Evolutionary conservation across 192 early-diverging fungal species (phyloP).

Genomic region (Umbelopsis isabellina): DNA sequence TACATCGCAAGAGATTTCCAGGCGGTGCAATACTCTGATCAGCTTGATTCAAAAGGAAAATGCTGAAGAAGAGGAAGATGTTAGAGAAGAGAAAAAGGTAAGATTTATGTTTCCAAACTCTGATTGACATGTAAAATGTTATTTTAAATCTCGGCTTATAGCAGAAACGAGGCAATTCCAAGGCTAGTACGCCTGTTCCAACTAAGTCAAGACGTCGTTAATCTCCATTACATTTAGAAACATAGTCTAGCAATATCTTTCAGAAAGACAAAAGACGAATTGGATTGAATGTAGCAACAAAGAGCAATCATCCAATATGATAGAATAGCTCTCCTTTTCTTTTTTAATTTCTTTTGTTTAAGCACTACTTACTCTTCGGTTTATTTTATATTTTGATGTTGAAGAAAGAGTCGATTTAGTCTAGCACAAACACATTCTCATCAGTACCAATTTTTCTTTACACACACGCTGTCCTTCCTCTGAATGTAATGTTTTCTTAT

Average conservation of each 20-base stretch:
- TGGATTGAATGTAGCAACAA: too few species aligned
- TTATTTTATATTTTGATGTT: too few species aligned
- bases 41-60: conserved; percentile 65
- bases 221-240: not conserved
- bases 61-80: conserved; percentile 44
- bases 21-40: conserved; percentile 86
- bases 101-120: not conserved
- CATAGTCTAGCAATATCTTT: not conserved
- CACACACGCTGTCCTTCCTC: too few species aligned
- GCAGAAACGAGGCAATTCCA: conserved; percentile 4
- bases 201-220: conserved; percentile 15
- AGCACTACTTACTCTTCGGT: too few species aligned
- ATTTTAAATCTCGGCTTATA: not conserved
- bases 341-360: too few species aligned
- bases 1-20: conserved; percentile 80
- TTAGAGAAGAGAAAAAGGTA: conserved; percentile 41
- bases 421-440: too few species aligned
- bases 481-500: too few species aligned
- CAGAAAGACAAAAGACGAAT: not conserved
- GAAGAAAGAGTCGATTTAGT: too few species aligned
- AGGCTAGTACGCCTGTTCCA: conserved; percentile 6
- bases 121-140: not conserved
- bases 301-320: too few species aligned
- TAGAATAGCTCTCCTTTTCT: too few species aligned
- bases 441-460: too few species aligned